These are phyloP conservation scores for Lactifluus piperatus DNA, from an alignment of 768 basidiomycete species.

Conservation along the genomic window DNA sequence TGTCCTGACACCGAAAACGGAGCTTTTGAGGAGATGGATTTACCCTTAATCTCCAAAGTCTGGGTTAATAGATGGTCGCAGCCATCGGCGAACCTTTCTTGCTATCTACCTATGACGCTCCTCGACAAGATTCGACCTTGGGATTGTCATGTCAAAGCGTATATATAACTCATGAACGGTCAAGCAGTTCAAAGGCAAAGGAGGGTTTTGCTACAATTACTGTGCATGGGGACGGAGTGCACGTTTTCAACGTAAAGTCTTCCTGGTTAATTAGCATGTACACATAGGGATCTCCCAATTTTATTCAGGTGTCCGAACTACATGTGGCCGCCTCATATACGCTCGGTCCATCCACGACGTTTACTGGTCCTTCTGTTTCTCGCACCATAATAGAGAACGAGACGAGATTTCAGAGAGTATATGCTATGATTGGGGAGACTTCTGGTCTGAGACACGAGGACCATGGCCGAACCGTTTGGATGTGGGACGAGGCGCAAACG, in stretches of 20 bases:
- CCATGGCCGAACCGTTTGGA: constrained; percentile 16
- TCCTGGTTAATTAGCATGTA: background rate
- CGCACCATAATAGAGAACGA: constrained; percentile 5
- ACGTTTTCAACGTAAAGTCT: constrained; percentile 57
- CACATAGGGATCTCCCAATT: background rate
- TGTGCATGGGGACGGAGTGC: constrained; percentile 66
- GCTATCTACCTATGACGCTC: constrained; percentile 15
- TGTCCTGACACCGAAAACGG: background rate
- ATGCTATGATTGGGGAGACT: constrained; percentile 10
- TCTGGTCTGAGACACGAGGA: constrained; percentile 2
- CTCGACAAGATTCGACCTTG: background rate
- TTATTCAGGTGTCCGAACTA: constrained; percentile 12
- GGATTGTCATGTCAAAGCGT: constrained; percentile 16
- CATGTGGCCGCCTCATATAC: constrained; percentile 15
- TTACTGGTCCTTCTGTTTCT: constrained; percentile 19
- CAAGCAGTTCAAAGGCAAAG: constrained; percentile 23
- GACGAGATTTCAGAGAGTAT: constrained; percentile 13
- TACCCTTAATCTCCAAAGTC: background rate
- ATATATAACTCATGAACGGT: constrained; percentile 30
- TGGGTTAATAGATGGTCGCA: constrained; percentile 7
- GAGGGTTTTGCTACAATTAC: constrained; percentile 60
- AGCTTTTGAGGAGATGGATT: background rate
- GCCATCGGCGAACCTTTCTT: constrained; percentile 16
- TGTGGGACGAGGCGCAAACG: constrained; percentile 16
- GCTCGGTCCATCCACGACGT: constrained; percentile 19